Base-by-base conservation (phyloP, 495 filamentous ascomycete species). In the Neurospora hispaniola region DNA sequence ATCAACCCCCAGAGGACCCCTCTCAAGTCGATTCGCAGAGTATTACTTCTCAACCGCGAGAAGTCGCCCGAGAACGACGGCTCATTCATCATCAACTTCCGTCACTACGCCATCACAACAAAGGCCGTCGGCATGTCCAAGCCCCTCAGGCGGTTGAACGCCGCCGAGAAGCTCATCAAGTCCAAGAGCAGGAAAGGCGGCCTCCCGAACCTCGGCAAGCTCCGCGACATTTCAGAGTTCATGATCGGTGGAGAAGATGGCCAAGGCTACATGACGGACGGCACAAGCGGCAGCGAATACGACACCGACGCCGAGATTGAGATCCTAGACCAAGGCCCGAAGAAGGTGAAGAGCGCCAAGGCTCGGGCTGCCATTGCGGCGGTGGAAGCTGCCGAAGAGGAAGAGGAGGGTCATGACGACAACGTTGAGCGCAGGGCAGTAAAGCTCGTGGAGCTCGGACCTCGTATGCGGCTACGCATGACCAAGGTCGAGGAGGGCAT, bases 251-350 rank as follows among this genome's bases (percentile, higher is more conserved):
- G 91, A 16, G 92, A 90, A 31, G 88, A 88, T 48, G 88, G 85
- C 59, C 84, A 87, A 20, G 94, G 95, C 2, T 99, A 97, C 79
- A 91, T 94, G 75, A 96, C 93, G 12, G 87, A 89, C 73, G 85
- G 80, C 69, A 97, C 93, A 1, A 95, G 91, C 77, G 96, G 96
- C 66, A 95, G 91, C 69, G 96, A 99, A 76, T 81, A 92, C 66
- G 96, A 98, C 48, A 97, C 94, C 1, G 96, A 98, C 79, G 94
- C 94, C 42, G 96, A 98, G 79, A 93, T 99, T 44, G 96, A 99
- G 77, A 88, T 99, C 40, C 82, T 95, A 14, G 91, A 93, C 74
- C 88, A 88, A 71, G 86, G 86, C 10, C 87, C 91, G n/a, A 87
- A 88, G 71, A 92, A 89, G 80, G 81, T 94, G n/a, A 88, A 86